These are phyloP conservation scores for Collybiopsis luxurians DNA, from an alignment of 768 basidiomycete genomes.

Conservation along the genomic window DNA sequence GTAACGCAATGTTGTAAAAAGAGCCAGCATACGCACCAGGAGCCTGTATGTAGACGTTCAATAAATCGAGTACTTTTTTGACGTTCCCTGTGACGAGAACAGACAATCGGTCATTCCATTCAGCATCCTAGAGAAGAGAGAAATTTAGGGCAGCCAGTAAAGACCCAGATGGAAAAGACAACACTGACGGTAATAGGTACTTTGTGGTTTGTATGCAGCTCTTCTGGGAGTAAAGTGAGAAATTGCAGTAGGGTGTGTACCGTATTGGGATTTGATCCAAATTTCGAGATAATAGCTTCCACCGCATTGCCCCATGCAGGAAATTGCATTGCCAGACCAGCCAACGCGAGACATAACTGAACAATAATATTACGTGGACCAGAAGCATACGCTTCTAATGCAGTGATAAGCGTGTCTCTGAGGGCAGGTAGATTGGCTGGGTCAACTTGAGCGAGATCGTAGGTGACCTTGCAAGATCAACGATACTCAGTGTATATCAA, in stretches of 20 bases:
- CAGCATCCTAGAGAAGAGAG: constrained; percentile 56
- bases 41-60: constrained; percentile 88
- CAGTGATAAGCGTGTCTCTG: constrained; percentile 82
- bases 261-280: constrained; percentile 80
- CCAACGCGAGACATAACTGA: constrained; percentile 86
- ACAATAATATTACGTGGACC: constrained; percentile 85
- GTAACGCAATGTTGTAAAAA: constrained; percentile 1
- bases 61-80: constrained; percentile 67
- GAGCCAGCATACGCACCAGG: constrained; percentile 55
- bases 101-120: constrained; percentile 61
- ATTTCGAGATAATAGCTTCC: constrained; percentile 75
- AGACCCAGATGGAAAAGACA: background rate
- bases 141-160: background rate
- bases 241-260: constrained; percentile 88
- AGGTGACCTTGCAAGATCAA: constrained; percentile 76
- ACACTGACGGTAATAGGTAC: constrained; percentile 75
- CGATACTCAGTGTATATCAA: constrained; percentile 24
- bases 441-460: constrained; percentile 90
- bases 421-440: constrained; percentile 68
- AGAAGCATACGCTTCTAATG: constrained; percentile 65
- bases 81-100: constrained; percentile 68
- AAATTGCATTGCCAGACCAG: constrained; percentile 89
- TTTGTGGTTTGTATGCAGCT: constrained; percentile 76
- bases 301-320: constrained; percentile 83
- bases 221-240: constrained; percentile 88